Evolutionary conservation across 805 yeast species (phyloP).

Genomic region (Yarrowia sp.): DNA sequence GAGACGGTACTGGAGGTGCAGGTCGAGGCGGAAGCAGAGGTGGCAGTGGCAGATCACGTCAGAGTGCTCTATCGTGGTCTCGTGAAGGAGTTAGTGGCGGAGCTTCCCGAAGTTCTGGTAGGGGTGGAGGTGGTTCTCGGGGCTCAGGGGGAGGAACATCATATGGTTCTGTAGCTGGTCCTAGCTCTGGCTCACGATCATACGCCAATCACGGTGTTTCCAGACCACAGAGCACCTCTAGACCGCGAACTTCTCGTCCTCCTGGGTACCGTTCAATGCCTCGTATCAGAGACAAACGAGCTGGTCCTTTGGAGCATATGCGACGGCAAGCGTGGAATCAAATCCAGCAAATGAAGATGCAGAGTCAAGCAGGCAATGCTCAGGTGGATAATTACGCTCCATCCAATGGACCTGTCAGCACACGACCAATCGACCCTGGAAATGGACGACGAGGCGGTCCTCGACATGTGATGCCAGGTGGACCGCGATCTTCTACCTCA

Average conservation of each 20-base stretch:
- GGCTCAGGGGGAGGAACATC: not conserved
- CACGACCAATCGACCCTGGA: conserved; percentile 4
- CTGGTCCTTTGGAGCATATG: conserved; percentile 11
- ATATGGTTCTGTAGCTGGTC: not conserved
- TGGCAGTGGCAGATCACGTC: conserved; percentile 10
- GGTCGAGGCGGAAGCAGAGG: not conserved
- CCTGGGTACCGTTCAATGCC: conserved; percentile 8
- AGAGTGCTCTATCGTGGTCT: conserved; percentile 2
- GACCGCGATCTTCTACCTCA: not conserved
- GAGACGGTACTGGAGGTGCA: conserved; percentile 18
- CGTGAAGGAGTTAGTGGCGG: not conserved
- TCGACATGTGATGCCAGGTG: not conserved
- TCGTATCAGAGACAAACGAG: conserved; percentile 10
- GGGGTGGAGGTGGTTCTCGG: conserved; percentile 1
- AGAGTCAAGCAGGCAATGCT: no score
- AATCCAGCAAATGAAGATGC: conserved; percentile 19
- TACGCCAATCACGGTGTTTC: no score
- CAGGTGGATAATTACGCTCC: not conserved
- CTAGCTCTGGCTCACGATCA: no score
- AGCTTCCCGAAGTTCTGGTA: not conserved
- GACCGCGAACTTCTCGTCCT: not conserved
- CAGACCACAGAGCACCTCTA: no score
- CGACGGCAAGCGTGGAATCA: conserved; percentile 15
- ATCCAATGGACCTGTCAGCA: not conserved
- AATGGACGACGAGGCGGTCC: not conserved